Base-by-base conservation (phyloP, 768 basidiomycete genomes). In the Mycena haematopus region DNA sequence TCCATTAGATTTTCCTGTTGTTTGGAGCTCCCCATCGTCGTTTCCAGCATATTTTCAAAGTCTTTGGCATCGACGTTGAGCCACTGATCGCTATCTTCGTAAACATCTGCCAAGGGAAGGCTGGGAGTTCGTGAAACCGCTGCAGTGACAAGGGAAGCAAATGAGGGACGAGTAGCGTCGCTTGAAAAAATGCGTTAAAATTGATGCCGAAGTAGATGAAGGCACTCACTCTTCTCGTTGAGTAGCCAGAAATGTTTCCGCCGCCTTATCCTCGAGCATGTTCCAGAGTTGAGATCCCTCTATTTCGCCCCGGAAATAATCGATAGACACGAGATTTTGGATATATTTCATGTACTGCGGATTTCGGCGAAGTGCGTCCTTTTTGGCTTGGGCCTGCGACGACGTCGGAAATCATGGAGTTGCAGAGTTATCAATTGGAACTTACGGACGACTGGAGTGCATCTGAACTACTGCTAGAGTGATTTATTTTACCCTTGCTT, bases 71-170 rank as follows among this genome's bases (percentile, higher is more conserved):
- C 85, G 33, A 98, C 78, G 54, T 86, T 87, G n/a, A 98, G 78
- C 97, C 97, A 99, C 1, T 84, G 84, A 63, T 96, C 95, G 9
- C 81, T 74, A 66, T 92, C 89, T 71, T 96, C 93, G n/a, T 75
- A 75, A 7, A 75, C 76, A 52, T 71, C 65, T 14, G 73, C 63
- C 0, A 70, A 36, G 11, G 62, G 53, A 52, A 72, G 70, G 14
- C 69, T 61, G 21, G 78, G 69, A 9, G 81, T 77, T 52, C 76
- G 77, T 4, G 77, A 75, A 57, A 95, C 73, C 0, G 91, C 91
- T 0, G 78, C 66, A 69, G 90, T 89, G 29, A 94, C 90, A 52
- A 84, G 81, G 24, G 81, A 78, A 4, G 94, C 87, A 71, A 97
- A 98, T 0, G 94, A 89, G 5, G 83, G 85, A 47, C 94, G 82